Evolutionary conservation across 2,329 filamentous ascomycete species (phyloP), one percentile per base, ranked within the genome.

Genomic region (Tolypocladium ophioglossoides): DNA sequence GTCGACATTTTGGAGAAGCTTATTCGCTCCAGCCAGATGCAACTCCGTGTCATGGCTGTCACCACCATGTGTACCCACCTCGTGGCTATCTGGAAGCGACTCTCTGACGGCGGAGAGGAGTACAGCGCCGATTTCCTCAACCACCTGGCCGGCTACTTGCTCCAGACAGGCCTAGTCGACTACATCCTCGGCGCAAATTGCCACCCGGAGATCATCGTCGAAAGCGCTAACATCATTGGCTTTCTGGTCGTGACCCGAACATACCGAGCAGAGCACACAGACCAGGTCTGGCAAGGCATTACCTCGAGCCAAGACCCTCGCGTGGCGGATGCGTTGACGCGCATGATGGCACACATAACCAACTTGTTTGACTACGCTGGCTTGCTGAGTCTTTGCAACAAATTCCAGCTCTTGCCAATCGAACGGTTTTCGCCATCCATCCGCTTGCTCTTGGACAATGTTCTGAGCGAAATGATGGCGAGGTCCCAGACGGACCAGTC

Each of bases 111-210:
- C 60, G 72, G 60, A 55, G 74, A 70, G 11, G 69, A 71, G n/a
- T 65, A 59, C 56, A 66, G 52, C 58, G 64, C 62, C 3, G 62
- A 78, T 1, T 75, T 89, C 50, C 74, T 92, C 58, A 76, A 79
- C 14, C 85, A 86, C 61, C 73, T 95, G 52, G 83, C 88, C 6
- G 74, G 80, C 27, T 86, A 88, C 59, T 74, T 97, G 37, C 75
- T 86, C 18, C 72, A 78, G 8, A 85, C 86, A 40, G 83, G 84
- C 52, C 74, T 97, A 30, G 81, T 95, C 27, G 83, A 91, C 56
- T 97, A 96, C 68, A 84, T 99, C 48, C 80, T 96, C 52, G 89
- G 92, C 2, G 84, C 92, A 16, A 91, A 91, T 54, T 96, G 92
- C 35, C 94, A 97, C 64, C 90, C 91, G 1, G 91, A 96, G 64